These are phyloP conservation scores for Yarrowia galli DNA, from an alignment of 1,139 yeast genomes.

Conservation along the genomic window DNA sequence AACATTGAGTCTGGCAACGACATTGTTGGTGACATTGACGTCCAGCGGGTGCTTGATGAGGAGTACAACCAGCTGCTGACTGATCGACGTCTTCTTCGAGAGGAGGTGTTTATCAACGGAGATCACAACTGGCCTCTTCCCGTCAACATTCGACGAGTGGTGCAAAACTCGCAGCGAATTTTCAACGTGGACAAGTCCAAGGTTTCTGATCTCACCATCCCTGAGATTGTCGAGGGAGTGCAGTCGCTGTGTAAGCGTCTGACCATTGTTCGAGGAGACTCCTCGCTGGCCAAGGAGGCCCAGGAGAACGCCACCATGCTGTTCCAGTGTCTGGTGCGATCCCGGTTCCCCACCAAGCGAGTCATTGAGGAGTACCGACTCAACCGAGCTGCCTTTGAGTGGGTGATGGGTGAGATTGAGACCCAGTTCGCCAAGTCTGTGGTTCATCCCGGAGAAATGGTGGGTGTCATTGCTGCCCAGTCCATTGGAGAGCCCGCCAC, in stretches of 20 bases:
- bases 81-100: conserved; percentile 83
- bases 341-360: conserved; percentile 89
- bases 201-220: conserved; percentile 87
- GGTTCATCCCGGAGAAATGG: conserved; percentile 99
- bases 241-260: conserved; percentile 70
- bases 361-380: conserved; percentile 89
- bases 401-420: conserved; percentile 95
- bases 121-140: conserved; percentile 98
- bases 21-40: conserved; percentile 84
- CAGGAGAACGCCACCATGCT: conserved; percentile 90
- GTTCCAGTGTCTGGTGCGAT: conserved; percentile 90
- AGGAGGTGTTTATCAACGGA: conserved; percentile 85
- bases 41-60: conserved; percentile 80
- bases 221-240: conserved; percentile 81
- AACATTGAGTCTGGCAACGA: conserved; percentile 89
- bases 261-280: conserved; percentile 82
- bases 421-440: conserved; percentile 90
- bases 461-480: conserved; percentile 98
- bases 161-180: conserved; percentile 96
- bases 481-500: conserved; percentile 99
- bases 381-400: conserved; percentile 85
- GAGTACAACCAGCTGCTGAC: conserved; percentile 78
- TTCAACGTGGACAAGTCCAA: conserved; percentile 91
- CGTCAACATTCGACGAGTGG: conserved; percentile 93
- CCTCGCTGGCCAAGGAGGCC: conserved; percentile 77